Conservation (phyloP, 331 rosid genomes). For the Quercus tomentella region DNA sequence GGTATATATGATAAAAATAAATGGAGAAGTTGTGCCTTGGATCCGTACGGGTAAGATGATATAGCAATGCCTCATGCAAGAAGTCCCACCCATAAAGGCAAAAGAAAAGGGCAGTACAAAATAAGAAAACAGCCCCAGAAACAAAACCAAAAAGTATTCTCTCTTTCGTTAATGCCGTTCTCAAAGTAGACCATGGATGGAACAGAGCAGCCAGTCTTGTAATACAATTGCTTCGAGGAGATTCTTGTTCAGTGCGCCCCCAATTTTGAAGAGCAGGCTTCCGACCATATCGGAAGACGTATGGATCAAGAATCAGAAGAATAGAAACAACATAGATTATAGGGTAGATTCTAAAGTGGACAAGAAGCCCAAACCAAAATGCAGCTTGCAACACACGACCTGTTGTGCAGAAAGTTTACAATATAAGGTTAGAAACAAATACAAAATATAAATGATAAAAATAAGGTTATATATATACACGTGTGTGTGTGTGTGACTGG, state of each 20-base stretch:
- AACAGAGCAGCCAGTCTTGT: conserved; percentile 18
- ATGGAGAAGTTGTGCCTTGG: conserved; percentile 94
- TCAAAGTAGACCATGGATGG: conserved; percentile 40
- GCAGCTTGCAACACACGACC: conserved; percentile 79
- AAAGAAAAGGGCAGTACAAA: conserved; percentile 61
- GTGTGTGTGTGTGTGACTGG: too few species aligned
- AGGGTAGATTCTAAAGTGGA: conserved; percentile 91
- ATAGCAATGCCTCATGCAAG: conserved; percentile 77
- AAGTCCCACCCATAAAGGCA: conserved; percentile 82
- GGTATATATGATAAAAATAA: conserved; percentile 88
- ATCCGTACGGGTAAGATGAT: conserved; percentile 89
- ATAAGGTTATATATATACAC: too few species aligned
- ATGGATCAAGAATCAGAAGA: conserved; percentile 74
- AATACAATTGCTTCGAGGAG: conserved; percentile 21
- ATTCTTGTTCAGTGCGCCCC: conserved; percentile 35
- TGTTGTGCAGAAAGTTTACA: conserved; percentile 10
- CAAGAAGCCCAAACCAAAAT: conserved; percentile 92
- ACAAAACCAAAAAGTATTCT: conserved; percentile 68
- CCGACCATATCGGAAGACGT: conserved; percentile 49
- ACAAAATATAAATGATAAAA: too few species aligned
- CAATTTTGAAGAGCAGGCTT: conserved; percentile 64
- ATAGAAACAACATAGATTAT: conserved; percentile 74
- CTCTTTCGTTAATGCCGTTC: conserved; percentile 49
- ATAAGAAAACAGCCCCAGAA: conserved; percentile 63
- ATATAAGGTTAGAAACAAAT: too few species aligned